A percentile compares a stretch with the other conserved stretches of the same genome.
Conservation (phyloP, 768 basidiomycete species). For the Infundibulicybe gibba region DNA sequence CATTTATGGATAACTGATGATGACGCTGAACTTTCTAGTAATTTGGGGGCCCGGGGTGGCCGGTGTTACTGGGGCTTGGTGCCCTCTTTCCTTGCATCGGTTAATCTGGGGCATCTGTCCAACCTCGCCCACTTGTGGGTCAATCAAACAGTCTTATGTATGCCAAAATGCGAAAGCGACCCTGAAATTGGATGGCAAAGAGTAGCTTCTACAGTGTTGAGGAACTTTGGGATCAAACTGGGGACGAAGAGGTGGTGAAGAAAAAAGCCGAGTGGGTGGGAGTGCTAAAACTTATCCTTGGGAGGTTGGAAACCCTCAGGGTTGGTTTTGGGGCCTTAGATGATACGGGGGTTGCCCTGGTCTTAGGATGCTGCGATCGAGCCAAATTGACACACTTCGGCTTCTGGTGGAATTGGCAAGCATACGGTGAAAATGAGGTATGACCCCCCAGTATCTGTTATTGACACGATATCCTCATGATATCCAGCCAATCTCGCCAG, state of each 20-base stretch:
- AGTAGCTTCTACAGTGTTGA: slow-evolving; percentile 6
- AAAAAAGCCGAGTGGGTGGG: slow-evolving; percentile 8
- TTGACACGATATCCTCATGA: not conserved
- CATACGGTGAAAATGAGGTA: slow-evolving; percentile 5
- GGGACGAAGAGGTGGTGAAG: slow-evolving; percentile 1
- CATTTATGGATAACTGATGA: slow-evolving; percentile 6
- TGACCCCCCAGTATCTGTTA: not conserved
- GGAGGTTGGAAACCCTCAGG: slow-evolving; percentile 11
- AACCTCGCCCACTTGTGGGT: slow-evolving; percentile 16
- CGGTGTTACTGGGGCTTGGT: slow-evolving; percentile 14
- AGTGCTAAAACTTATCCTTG: slow-evolving; percentile 3
- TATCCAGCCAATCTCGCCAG: slow-evolving; percentile 8
- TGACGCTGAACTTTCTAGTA: not conserved
- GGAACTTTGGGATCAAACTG: slow-evolving; percentile 6
- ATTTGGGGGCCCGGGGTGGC: not conserved
- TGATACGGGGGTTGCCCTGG: slow-evolving; percentile 2
- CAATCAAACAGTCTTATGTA: slow-evolving; percentile 9
- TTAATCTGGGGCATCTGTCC: slow-evolving; percentile 3
- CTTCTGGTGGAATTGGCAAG: slow-evolving; percentile 11
- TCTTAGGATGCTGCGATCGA: slow-evolving; percentile 7
- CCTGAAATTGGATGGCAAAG: not conserved
- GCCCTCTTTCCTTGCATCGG: slow-evolving; percentile 8
- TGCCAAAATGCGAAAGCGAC: not conserved
- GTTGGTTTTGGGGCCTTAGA: slow-evolving; percentile 10
- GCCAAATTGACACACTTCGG: slow-evolving; percentile 12